These are phyloP conservation scores for Phytopythium sindhum DNA, from an alignment of 352 stramenopile species.

Conservation along the genomic window DNA sequence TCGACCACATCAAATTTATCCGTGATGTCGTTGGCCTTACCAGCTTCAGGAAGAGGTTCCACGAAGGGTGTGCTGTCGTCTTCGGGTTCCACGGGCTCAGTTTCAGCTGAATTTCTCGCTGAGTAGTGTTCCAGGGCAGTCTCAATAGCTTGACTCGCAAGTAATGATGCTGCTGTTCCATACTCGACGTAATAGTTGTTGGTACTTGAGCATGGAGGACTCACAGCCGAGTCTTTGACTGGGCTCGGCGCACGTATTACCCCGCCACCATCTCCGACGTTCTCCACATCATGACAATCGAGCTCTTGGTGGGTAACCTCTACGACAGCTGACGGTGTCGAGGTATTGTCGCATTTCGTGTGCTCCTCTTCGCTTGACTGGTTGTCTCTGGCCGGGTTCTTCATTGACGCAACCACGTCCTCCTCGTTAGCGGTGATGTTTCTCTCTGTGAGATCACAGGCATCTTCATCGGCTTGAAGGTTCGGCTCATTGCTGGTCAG, in stretches of 20 bases:
- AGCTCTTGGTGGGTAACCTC: not conserved
- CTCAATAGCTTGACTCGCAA: not conserved
- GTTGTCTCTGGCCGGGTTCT: not conserved
- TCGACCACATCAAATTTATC: not conserved
- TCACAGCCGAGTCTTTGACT: not conserved
- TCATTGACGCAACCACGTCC: not conserved
- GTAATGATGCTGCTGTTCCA: not conserved
- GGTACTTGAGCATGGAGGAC: not conserved
- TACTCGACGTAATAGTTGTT: not conserved
- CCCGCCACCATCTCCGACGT: not conserved
- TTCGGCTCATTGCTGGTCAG: not conserved
- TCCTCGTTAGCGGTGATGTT: not conserved
- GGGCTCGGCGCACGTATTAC: not conserved
- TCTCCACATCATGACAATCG: not conserved
- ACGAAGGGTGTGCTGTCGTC: not conserved
- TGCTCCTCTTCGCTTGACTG: not conserved
- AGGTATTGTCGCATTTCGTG: not conserved
- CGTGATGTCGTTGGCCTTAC: not conserved
- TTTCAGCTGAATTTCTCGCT: not conserved
- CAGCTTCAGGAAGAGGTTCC: not conserved
- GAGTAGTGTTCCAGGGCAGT: not conserved
- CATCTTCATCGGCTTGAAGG: not conserved
- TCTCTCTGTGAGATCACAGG: not conserved
- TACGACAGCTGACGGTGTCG: not conserved
- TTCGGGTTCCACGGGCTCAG: not conserved